These are phyloP conservation scores for Nakazawaea molendinolei DNA, from an alignment of 805 yeast species.

Conservation along the genomic window DNA sequence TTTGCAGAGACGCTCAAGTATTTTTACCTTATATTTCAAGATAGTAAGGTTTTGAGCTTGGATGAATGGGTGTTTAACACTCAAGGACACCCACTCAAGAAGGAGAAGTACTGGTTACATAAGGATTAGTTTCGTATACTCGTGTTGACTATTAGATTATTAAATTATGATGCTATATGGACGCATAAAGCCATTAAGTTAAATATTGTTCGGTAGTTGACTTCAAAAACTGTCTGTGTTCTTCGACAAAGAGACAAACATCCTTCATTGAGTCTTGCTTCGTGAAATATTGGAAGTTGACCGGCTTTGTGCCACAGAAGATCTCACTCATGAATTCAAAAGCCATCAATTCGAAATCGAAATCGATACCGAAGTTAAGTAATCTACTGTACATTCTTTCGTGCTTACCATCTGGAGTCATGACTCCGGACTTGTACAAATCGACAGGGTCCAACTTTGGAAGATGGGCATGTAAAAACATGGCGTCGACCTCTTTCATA, in stretches of 20 bases:
- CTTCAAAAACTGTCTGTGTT: slow-evolving; percentile 37
- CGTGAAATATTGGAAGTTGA: slow-evolving; percentile 20
- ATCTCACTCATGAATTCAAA: slow-evolving; percentile 45
- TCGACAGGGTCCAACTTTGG: slow-evolving; percentile 46
- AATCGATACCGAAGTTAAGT: slow-evolving; percentile 20
- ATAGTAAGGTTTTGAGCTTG: slow-evolving; percentile 32
- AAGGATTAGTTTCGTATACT: no score
- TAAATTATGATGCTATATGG: no score
- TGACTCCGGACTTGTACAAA: slow-evolving; percentile 7
- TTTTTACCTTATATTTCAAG: slow-evolving; percentile 42
- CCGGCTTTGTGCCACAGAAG: slow-evolving; percentile 20
- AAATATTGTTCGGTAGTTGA: no score
- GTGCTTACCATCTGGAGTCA: slow-evolving; percentile 27
- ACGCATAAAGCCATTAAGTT: no score
- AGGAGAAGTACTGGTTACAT: slow-evolving; percentile 8
- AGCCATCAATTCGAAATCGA: slow-evolving; percentile 54
- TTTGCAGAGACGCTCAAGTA: slow-evolving; percentile 55
- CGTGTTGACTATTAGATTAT: no score
- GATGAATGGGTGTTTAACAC: slow-evolving; percentile 54
- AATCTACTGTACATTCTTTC: slow-evolving; percentile 24
- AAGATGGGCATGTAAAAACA: slow-evolving; percentile 47
- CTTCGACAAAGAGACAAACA: slow-evolving; percentile 44
- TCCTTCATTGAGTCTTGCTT: slow-evolving; percentile 23
- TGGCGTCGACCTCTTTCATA: slow-evolving; percentile 2
- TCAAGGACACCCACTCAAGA: slow-evolving; percentile 54